Evolutionary conservation across 2,329 filamentous ascomycete genomes (phyloP).

Genomic region (Exophiala sp.): DNA sequence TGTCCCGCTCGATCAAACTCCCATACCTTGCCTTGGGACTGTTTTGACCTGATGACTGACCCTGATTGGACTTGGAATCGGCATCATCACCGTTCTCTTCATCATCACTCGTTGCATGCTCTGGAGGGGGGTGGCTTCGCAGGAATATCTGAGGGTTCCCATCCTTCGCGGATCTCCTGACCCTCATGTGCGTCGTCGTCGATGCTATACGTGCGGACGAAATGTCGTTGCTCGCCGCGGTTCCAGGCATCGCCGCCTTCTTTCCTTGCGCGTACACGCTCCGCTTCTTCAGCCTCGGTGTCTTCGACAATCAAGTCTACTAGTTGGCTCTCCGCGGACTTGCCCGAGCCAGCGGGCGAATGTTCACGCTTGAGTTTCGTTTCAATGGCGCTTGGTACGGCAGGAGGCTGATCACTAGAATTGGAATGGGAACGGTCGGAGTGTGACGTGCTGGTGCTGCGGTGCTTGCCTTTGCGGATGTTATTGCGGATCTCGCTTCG

Average conservation of each 20-base stretch:
- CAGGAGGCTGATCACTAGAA: slow-evolving; percentile 31
- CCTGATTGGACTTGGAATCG: not conserved
- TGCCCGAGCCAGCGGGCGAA: slow-evolving; percentile 48
- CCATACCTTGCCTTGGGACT: slow-evolving; percentile 15
- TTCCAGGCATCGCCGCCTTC: slow-evolving; percentile 59
- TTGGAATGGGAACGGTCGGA: slow-evolving; percentile 15
- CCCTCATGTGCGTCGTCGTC: slow-evolving; percentile 21
- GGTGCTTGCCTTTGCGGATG: slow-evolving; percentile 31
- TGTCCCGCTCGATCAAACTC: slow-evolving; percentile 23
- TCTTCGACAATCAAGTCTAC: slow-evolving; percentile 65
- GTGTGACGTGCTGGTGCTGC: slow-evolving; percentile 27
- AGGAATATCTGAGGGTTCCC: slow-evolving; percentile 25
- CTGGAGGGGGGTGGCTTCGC: slow-evolving; percentile 25
- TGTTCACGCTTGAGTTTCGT: slow-evolving; percentile 27
- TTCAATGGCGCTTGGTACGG: slow-evolving; percentile 29
- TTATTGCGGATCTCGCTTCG: slow-evolving; percentile 37
- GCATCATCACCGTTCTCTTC: slow-evolving; percentile 20
- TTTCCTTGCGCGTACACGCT: slow-evolving; percentile 56
- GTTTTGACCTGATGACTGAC: slow-evolving; percentile 1
- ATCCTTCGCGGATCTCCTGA: slow-evolving; percentile 27
- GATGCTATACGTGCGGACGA: slow-evolving; percentile 27
- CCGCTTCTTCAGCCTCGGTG: slow-evolving; percentile 54
- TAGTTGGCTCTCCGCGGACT: slow-evolving; percentile 49
- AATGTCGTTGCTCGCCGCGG: slow-evolving; percentile 33
- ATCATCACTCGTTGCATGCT: slow-evolving; percentile 27